These are phyloP conservation scores for Penicillium sp. DNA, from an alignment of 2,329 filamentous ascomycete genomes.

Conservation along the genomic window DNA sequence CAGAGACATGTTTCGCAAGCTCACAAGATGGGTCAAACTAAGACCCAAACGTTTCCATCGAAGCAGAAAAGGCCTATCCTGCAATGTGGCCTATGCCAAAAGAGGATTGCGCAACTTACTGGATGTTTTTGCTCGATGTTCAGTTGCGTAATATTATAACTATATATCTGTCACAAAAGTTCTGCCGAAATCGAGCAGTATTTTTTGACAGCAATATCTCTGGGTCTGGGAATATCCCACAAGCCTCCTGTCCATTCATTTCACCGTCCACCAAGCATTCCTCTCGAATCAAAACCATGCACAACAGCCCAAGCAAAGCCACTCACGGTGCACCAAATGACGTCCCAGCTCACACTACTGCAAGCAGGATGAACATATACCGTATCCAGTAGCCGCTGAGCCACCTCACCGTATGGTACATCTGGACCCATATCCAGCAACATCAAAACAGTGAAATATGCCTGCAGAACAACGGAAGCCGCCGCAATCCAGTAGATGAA, in stretches of 20 bases:
- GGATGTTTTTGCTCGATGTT: no score
- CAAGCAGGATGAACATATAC: conserved; percentile 59
- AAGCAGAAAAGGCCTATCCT: no score
- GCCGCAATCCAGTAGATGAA: conserved; percentile 34
- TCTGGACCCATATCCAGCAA: conserved; percentile 15
- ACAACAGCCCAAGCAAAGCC: conserved; percentile 8
- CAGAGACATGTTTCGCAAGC: no score
- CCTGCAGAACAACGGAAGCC: conserved; percentile 25
- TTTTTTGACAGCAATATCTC: no score
- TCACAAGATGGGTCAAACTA: no score
- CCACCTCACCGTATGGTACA: conserved; percentile 7
- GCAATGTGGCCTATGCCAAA: no score
- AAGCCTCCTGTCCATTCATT: neutral
- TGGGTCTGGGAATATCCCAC: neutral
- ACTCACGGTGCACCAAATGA: conserved; percentile 50
- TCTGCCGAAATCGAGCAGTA: no score
- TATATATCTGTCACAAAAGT: no score
- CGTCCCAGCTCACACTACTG: conserved; percentile 57
- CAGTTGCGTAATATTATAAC: no score
- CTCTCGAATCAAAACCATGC: conserved; percentile 4
- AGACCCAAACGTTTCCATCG: no score
- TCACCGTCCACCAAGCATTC: conserved; percentile 12
- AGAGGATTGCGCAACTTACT: no score
- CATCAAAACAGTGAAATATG: conserved; percentile 16
- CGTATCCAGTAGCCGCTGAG: conserved; percentile 47